Base-by-base conservation (phyloP, 257 asterid species). In the Capsicum rhomboideum region DNA sequence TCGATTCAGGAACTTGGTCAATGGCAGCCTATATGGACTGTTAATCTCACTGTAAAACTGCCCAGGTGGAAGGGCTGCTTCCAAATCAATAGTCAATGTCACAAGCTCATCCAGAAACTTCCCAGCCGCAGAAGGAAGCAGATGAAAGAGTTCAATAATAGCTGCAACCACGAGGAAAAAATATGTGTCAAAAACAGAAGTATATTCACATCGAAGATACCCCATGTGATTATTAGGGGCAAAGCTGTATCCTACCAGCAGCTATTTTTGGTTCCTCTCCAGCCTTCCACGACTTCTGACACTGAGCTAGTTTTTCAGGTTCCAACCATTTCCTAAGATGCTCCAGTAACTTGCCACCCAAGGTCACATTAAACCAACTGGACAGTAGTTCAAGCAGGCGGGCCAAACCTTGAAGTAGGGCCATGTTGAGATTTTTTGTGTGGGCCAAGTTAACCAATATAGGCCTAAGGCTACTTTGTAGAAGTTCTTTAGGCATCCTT, bases 261-360 rank as follows among this genome's bases (percentile, higher is more conserved):
- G 99, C 99, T 86, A 97, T 93, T 91, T 97, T 97, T 68, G 99
- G 99, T 86, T 97, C 99, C 91, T 97, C 99, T 40, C 99, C 99
- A 90, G 99, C 94, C 92, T 97, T 97, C 99, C 99, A 97, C n/a
- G 98, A 87, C 90, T 97, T 97, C 91, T 93, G 99, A 85, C 95
- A 89, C 91, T 79, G 93, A 16, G 97, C 99, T 56, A 97, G 97
- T 86, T 97, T 97, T 84, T 97, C 99, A 84, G 99, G 99, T 88
- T 97, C 99, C 91, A 97, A 91, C 99, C 99, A 97, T 91, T 97
- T 97, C 89, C 90, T 95, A 55, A 97, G 99, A 91, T 97, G 99
- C 90, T 97, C 99, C 92, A 97, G 91, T 91, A 97, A 88, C 88
- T 97, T 97, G 79, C 99, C 98, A 85, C 99, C 99, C 87, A 97